These are phyloP conservation scores for Fusarium transvaalense DNA, from an alignment of 2,329 filamentous ascomycete genomes.

Conservation along the genomic window DNA sequence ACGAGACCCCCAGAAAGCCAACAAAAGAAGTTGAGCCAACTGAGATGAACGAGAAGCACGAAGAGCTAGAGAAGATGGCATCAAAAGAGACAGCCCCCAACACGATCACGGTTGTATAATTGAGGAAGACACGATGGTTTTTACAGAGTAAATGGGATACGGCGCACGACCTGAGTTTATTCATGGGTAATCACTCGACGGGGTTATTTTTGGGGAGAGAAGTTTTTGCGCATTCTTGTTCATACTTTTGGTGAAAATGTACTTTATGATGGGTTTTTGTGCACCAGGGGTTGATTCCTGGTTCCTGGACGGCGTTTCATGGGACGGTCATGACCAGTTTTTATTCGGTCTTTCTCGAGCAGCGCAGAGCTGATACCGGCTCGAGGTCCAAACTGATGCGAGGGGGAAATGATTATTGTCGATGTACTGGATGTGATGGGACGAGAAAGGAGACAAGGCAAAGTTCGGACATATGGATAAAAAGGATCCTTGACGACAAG, in stretches of 20 bases:
- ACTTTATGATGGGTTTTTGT: conserved; percentile 43
- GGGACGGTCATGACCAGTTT: conserved; percentile 38
- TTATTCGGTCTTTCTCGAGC: conserved; percentile 33
- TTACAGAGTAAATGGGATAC: conserved; percentile 41
- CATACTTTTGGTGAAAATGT: conserved; percentile 46
- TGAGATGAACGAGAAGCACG: conserved; percentile 44
- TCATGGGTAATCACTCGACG: conserved; percentile 34
- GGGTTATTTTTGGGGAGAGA: conserved; percentile 37
- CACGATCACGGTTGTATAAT: conserved; percentile 48
- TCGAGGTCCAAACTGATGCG: conserved; percentile 34
- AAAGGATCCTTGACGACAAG: conserved; percentile 28
- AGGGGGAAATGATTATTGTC: conserved; percentile 32
- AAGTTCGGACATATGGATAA: conserved; percentile 37
- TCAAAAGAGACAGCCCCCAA: conserved; percentile 45
- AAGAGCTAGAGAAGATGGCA: conserved; percentile 40
- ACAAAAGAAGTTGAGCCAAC: conserved; percentile 41
- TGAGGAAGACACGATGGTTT: conserved; percentile 38
- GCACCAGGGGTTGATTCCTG: conserved; percentile 15
- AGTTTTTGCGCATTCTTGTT: conserved; percentile 46
- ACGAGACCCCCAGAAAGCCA: conserved; percentile 51
- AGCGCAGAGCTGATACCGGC: conserved; percentile 41
- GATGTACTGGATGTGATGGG: conserved; percentile 37
- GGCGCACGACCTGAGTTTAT: conserved; percentile 41
- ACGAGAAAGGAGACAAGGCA: conserved; percentile 14
- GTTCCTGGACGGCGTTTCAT: conserved; percentile 40